Percentiles rank a stretch among this genome's conserved stretches.
Conservation (phyloP, 768 basidiomycete species). For the Polyporus arcularius region DNA sequence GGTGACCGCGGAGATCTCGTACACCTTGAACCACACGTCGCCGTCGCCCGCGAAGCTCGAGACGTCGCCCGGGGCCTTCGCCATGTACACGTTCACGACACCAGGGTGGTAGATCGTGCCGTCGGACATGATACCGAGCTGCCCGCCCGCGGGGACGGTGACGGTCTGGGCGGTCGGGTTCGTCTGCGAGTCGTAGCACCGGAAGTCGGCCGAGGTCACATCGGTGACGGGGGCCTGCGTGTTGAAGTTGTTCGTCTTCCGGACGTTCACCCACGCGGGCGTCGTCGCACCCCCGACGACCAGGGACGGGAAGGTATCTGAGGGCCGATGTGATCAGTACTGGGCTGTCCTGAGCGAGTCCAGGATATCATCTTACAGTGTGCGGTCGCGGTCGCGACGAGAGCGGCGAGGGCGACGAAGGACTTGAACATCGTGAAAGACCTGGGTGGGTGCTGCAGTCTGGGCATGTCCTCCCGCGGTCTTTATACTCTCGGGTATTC, state of each 20-base stretch:
- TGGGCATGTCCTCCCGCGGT: neutral
- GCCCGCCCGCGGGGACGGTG: constrained; percentile 46
- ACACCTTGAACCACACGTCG: constrained; percentile 53
- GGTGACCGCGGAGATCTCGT: constrained; percentile 46
- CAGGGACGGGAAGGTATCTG: constrained; percentile 36
- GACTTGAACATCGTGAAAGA: constrained; percentile 17
- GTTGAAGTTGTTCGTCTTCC: constrained; percentile 34
- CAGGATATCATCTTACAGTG: constrained; percentile 11
- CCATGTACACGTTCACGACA: constrained; percentile 43
- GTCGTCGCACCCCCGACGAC: constrained; percentile 26
- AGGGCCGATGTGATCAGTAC: neutral
- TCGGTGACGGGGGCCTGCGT: constrained; percentile 34
- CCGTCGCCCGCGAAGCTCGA: constrained; percentile 45
- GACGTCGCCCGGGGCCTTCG: constrained; percentile 46
- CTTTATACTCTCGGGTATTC: neutral
- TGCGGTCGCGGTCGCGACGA: constrained; percentile 17
- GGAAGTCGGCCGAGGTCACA: constrained; percentile 31
- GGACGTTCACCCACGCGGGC: constrained; percentile 34
- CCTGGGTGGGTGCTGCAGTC: neutral
- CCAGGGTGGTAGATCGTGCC: constrained; percentile 51
- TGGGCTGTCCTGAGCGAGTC: neutral
- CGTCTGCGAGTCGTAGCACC: constrained; percentile 34
- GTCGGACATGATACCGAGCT: constrained; percentile 44
- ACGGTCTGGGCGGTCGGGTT: constrained; percentile 43
- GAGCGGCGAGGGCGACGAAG: constrained; percentile 12